These are phyloP conservation scores for Emergomyces pasteurianus DNA, from an alignment of 2,329 filamentous ascomycete genomes.

Conservation along the genomic window DNA sequence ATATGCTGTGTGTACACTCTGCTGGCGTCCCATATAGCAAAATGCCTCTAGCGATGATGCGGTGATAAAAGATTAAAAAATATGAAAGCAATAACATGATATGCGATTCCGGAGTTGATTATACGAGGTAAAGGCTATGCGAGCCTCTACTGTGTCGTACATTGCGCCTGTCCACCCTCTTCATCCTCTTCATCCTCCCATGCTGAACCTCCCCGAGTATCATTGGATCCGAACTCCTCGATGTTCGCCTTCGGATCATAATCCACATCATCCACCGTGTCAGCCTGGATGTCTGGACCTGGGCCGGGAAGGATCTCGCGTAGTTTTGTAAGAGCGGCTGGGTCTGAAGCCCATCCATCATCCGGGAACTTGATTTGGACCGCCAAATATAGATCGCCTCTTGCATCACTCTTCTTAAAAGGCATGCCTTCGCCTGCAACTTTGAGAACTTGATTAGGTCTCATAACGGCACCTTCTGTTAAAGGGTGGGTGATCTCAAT, in stretches of 20 bases:
- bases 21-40: neutral
- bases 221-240: conserved; percentile 49
- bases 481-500: conserved; percentile 69
- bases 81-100: neutral
- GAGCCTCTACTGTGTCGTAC: conserved; percentile 34
- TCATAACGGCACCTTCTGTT: conserved; percentile 65
- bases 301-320: conserved; percentile 61
- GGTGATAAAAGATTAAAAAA: neutral
- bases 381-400: conserved; percentile 76
- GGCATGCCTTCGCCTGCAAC: conserved; percentile 90
- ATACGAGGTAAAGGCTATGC: neutral
- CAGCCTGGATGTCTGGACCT: conserved; percentile 50
- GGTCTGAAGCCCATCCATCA: conserved; percentile 66
- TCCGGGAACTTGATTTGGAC: conserved; percentile 84
- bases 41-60: neutral
- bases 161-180: conserved; percentile 28
- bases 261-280: conserved; percentile 75
- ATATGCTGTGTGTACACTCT: neutral
- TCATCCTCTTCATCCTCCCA: conserved; percentile 41
- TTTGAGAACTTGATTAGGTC: conserved; percentile 75
- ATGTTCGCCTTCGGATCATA: conserved; percentile 75
- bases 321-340: conserved; percentile 58
- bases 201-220: conserved; percentile 29
- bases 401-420: conserved; percentile 67
- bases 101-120: neutral